phyloP scores from a whole-genome alignment of 495 filamentous ascomycete genomes.

The Wilcoxina mikolae region DNA sequence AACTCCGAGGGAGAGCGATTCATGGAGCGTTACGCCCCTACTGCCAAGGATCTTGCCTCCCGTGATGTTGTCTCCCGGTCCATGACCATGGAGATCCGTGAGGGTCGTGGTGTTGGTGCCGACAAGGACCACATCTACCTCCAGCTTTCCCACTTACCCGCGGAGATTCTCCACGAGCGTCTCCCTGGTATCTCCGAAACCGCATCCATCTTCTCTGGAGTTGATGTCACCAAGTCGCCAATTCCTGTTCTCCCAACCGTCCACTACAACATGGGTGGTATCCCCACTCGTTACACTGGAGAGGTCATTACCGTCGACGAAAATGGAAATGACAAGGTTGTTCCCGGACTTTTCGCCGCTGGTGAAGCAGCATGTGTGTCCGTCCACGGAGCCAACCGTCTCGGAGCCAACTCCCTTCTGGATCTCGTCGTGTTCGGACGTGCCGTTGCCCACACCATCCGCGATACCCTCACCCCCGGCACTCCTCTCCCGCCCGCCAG shows the following conservation, averaged over 20 bases:
- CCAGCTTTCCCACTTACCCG: conserved; percentile 82
- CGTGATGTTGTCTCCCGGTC: conserved; percentile 91
- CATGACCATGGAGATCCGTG: conserved; percentile 94
- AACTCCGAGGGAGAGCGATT: conserved; percentile 96
- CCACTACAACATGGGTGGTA: conserved; percentile 99
- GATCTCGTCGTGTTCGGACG: conserved; percentile 95
- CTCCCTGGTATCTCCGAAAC: conserved; percentile 98
- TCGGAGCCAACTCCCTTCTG: conserved; percentile 94
- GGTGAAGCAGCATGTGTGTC: conserved; percentile 96
- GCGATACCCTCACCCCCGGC: conserved; percentile 72
- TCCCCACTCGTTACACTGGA: conserved; percentile 91
- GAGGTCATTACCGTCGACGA: conserved; percentile 80
- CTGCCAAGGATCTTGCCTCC: conserved; percentile 86
- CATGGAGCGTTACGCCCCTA: conserved; percentile 97
- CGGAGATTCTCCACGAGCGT: conserved; percentile 84
- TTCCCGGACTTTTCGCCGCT: conserved; percentile 88
- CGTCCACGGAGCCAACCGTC: conserved; percentile 92
- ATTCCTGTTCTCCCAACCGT: conserved; percentile 94
- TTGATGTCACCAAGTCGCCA: conserved; percentile 90
- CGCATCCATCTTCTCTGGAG: conserved; percentile 86
- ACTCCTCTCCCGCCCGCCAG: conserved; percentile 56
- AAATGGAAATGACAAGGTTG: conserved; percentile 74
- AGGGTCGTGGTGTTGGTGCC: conserved; percentile 86
- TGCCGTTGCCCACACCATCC: conserved; percentile 88
- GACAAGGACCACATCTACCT: conserved; percentile 98